Evolutionary conservation across 2,329 filamentous ascomycete genomes (phyloP).

Genomic region (Sclerotinia borealis): DNA sequence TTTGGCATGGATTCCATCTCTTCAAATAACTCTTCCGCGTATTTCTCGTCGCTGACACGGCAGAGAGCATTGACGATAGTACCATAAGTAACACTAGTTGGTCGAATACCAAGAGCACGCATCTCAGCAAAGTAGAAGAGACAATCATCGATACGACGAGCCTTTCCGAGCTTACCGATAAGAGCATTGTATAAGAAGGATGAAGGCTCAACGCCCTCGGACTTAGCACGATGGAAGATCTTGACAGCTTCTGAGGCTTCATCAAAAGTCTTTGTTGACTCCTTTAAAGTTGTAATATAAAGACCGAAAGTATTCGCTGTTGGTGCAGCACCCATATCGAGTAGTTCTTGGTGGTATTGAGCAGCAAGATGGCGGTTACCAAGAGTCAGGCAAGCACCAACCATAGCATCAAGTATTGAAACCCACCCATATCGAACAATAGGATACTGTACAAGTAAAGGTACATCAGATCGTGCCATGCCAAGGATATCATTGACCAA

Average conservation of each 20-base stretch:
- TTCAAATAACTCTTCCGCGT: slow-evolving; percentile 95
- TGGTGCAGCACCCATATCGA: slow-evolving; percentile 83
- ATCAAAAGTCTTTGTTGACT: slow-evolving; percentile 94
- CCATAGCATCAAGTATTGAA: slow-evolving; percentile 93
- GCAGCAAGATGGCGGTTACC: slow-evolving; percentile 76
- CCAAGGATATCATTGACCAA: slow-evolving; percentile 79
- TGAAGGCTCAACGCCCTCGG: slow-evolving; percentile 90
- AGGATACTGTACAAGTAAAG: slow-evolving; percentile 74
- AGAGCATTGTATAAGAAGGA: slow-evolving; percentile 98
- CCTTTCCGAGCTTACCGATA: slow-evolving; percentile 97
- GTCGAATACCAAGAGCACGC: slow-evolving; percentile 85
- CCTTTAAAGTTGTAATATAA: slow-evolving; percentile 98
- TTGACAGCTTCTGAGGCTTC: slow-evolving; percentile 95
- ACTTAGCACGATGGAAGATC: slow-evolving; percentile 90
- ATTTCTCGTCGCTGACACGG: slow-evolving; percentile 94
- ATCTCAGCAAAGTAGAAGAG: slow-evolving; percentile 98
- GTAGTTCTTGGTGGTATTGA: slow-evolving; percentile 84
- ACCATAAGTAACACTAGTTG: slow-evolving; percentile 95
- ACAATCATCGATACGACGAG: slow-evolving; percentile 94
- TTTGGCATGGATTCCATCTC: slow-evolving; percentile 99
- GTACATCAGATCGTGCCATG: slow-evolving; percentile 86
- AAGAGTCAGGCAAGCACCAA: slow-evolving; percentile 79
- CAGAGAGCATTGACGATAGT: slow-evolving; percentile 97
- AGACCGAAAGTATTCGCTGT: slow-evolving; percentile 97
- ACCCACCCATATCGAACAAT: slow-evolving; percentile 94